These are phyloP conservation scores for Nepenthes gracilis DNA, from an alignment of 148 eudicot species.

Conservation along the genomic window DNA sequence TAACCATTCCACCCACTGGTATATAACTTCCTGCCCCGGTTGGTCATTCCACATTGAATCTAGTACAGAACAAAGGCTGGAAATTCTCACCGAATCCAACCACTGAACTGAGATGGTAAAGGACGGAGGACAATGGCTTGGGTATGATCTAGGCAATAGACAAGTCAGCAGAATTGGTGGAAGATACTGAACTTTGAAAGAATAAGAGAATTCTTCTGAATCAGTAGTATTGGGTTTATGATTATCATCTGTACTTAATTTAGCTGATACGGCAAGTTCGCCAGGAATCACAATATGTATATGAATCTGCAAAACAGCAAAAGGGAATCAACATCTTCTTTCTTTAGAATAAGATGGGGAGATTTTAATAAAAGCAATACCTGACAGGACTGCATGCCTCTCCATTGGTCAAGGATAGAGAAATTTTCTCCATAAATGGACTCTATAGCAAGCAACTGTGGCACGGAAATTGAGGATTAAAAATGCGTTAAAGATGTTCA, in stretches of 20 bases:
- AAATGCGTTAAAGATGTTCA: not conserved
- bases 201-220: slow-evolving; percentile 48
- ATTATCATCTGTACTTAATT: slow-evolving; percentile 24
- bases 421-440: slow-evolving; percentile 76
- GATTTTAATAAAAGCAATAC: slow-evolving; percentile 21
- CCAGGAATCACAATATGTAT: slow-evolving; percentile 48
- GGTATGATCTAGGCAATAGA: slow-evolving; percentile 79
- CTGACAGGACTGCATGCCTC: slow-evolving; percentile 71
- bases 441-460: slow-evolving; percentile 82
- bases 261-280: slow-evolving; percentile 47
- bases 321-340: not conserved
- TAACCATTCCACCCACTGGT: slow-evolving; percentile 82
- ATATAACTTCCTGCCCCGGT: slow-evolving; percentile 71
- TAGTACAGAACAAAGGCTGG: slow-evolving; percentile 55
- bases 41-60: slow-evolving; percentile 83
- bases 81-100: slow-evolving; percentile 53
- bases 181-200: slow-evolving; percentile 63
- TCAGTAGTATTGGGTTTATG: slow-evolving; percentile 13
- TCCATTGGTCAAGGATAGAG: slow-evolving; percentile 44
- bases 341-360: not conserved
- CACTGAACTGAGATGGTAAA: slow-evolving; percentile 81
- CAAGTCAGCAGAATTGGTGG: slow-evolving; percentile 76
- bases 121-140: slow-evolving; percentile 61
- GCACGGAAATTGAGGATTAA: not conserved
- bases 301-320: slow-evolving; percentile 44